Base-by-base conservation (phyloP, 2,329 filamentous ascomycete species). In the Macroventuria anomochaeta region DNA sequence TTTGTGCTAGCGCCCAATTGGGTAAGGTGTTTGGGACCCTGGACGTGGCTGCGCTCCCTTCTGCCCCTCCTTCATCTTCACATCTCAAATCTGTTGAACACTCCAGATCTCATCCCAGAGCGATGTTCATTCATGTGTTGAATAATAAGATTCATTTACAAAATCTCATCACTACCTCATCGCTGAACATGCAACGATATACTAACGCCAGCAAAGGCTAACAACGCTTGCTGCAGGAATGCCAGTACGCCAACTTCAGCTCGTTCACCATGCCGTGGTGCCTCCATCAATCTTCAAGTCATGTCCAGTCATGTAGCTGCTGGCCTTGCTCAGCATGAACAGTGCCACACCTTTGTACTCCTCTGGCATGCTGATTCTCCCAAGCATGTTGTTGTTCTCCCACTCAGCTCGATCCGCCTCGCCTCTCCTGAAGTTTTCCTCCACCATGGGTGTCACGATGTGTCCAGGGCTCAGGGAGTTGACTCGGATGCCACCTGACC, bases 371-470 rank as follows among this genome's bases (percentile, higher is more conserved):
- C 66, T 69, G 32, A 75, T 46, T 46, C 71, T 53, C 1, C 70
- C 86, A 39, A 96, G 80, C 90, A 96, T 95, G 74, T 92, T 96
- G 74, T 92, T 87, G 63, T 83, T 85, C 32, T 89, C 85, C 91
- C 91, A 96, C 57, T 86, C 82, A 20, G 68, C 63, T 29, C 66
- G 69, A 0, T 89, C 88, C 55, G 85, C 88, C 61, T 88, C 82
- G 57, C 87, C 83, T 57, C 86, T 82, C 58, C 85, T 81, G 67
- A 96, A 93, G 32, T 96, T 84, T 54, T 84, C 83, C 69, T 89
- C 83, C 1, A 93, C 89, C 91, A 96, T 96, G 8, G 88, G 85
- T 2, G 89, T 92, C 23, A 88, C 80, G 67, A 91, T 90, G 69
- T 91, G 90, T 20, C 90, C 90, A 0, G 90, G 89, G 21, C 87